Evolutionary conservation across 202 grass and related monocot genomes (phyloP).

Genomic region (Musa balbisiana): DNA sequence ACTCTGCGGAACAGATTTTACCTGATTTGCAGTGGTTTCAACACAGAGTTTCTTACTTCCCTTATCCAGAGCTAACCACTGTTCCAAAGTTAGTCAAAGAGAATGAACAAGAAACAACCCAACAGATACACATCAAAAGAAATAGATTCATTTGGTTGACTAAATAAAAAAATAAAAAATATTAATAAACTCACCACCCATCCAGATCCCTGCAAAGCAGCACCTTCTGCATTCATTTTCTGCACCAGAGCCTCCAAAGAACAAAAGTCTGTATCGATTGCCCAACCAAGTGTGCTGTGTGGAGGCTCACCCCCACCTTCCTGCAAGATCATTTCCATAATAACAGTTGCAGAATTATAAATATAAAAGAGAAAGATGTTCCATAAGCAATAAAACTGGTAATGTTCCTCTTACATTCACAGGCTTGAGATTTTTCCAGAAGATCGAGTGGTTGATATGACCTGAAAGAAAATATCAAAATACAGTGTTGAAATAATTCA

Average conservation of each 20-base stretch:
- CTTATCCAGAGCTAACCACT: constrained; percentile 98
- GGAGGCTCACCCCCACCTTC: constrained; percentile 87
- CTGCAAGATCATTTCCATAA: constrained; percentile 32
- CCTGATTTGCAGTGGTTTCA: constrained; percentile 98
- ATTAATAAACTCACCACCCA: constrained; percentile 72
- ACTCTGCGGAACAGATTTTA: constrained; percentile 19
- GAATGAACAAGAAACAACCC: neutral
- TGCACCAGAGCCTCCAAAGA: constrained; percentile 73
- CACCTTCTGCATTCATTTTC: constrained; percentile 94
- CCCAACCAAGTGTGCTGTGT: constrained; percentile 80
- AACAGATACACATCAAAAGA: neutral
- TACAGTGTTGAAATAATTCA: neutral
- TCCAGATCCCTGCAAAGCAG: constrained; percentile 98
- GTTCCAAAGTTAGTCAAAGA: constrained; percentile 18
- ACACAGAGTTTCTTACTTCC: constrained; percentile 77
- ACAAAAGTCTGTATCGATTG: constrained; percentile 88
- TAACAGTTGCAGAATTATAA: constrained; percentile 3
- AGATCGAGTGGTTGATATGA: constrained; percentile 96
- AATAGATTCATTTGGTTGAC: neutral
- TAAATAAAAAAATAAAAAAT: neutral
- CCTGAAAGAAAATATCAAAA: constrained; percentile 37
- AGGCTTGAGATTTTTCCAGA: constrained; percentile 98
- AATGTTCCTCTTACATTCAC: constrained; percentile 36
- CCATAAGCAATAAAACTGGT: neutral
- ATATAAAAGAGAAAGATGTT: neutral